Base-by-base conservation (phyloP, 1,139 yeast species). In the Citeromyces siamensis region DNA sequence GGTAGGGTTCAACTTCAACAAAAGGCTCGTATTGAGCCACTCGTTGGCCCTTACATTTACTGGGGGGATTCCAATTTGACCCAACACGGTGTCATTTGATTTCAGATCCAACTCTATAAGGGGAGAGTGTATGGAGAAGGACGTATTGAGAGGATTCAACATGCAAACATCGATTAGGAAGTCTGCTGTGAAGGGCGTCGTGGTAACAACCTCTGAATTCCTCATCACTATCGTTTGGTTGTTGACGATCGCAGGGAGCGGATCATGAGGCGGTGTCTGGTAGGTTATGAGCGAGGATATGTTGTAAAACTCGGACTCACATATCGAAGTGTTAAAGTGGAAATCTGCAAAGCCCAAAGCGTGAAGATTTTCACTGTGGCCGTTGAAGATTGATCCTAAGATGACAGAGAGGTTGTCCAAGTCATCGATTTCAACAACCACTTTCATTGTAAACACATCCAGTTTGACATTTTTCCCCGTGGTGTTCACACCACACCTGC, bases 131-230 rank as follows among this genome's bases (percentile, higher is more conserved):
- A 62, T 35, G 4, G 50, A 53, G 12, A 58, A 26, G 2, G 57
- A 48, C 5, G 50, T 35, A 16, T 46, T 45, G 14, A 59, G 45
- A 1, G 75, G 71, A 38, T 71, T 68, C 6, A 42, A 38, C 5
- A 70, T 38, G 8, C 55, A 57, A n/a, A 64, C 49, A 41, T 65
- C 60, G 32, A 58, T 44, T 52, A 41, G 48, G 42, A 51, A 51
- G 21, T 44, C 42, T 19, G 56, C 38, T 10, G 42, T 45, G 0
- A 45, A 40, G 0, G 38, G 34, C 10, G 47, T 44, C 0, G 69
- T 55, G 2, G 51, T 51, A 7, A 57, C 38, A 19, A 56, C 53
- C 3, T 40, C 35, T 9, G 65, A 40, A 2, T 48, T 44, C 13
- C 48, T 47, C 4, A 65, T 44, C 6, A 46, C 46, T 1, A 58